Evolutionary conservation across 2,329 filamentous ascomycete genomes (phyloP), one percentile per base, ranked within the genome.

Genomic region (Leptographium radiaticola): DNA sequence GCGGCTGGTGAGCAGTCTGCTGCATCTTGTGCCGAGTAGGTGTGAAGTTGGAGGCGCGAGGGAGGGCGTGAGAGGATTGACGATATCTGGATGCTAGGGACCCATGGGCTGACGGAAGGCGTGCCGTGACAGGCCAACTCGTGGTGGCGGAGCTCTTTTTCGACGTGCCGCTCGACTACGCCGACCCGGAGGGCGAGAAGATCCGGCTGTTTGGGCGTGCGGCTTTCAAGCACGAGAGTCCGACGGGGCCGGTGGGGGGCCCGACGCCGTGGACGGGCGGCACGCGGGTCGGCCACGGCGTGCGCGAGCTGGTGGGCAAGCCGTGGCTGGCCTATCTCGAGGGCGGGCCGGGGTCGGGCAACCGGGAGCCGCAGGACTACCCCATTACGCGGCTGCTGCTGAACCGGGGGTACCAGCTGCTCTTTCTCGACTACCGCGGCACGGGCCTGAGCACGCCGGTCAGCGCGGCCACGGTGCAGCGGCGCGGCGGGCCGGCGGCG

Each of bases 401-500:
- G 7, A 81, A 84, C 56, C 83, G 84, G 58, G 90, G 90, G 16
- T 96, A 95, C 64, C 87, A 94, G 66, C 73, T 89, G 47, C 77
- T 97, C 2, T 84, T 86, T 59, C 76, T 97, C n/a, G 91, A 97
- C 66, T 90, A 95, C 66, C 81, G 91, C 51, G 91, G 91, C 13
- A 94, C 89, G 4, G 91, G 91, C 1, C 71, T 95, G 51, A 94
- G 87, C 64, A 86, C 82, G 2, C 86, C 90, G 1, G 79, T 96
- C 44, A 86, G 86, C 1, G 81, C 86, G 10, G 79, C 77, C 10
- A 89, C 84, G 8, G 75, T 96, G 6, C 76, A 78, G 38, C 70
- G 78, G 13, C 76, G 82, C 42, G 86, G 84, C 6, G 77, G 43
- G n/a, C 71, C 79, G 1, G 68, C 77, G 47, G 79, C 80, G 55